Evolutionary conservation across 768 basidiomycete genomes (phyloP).

Genomic region (Postia placenta): DNA sequence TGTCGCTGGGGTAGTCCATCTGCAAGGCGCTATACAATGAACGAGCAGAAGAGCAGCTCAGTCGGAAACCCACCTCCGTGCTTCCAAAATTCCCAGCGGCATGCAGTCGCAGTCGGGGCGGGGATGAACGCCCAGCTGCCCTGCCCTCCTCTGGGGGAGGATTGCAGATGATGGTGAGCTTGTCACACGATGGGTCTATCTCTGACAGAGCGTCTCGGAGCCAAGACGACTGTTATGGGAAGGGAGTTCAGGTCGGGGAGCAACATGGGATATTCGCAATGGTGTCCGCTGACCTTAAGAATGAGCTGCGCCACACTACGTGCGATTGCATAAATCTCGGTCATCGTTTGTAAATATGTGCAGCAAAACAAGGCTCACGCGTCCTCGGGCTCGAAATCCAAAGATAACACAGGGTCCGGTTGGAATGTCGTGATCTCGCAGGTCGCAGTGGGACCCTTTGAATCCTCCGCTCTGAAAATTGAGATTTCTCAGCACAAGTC

Average conservation of each 20-base stretch:
- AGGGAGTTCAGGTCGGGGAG: neutral
- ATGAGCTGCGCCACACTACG: constrained; percentile 52
- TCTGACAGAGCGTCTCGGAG: constrained; percentile 89
- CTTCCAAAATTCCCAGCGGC: constrained; percentile 80
- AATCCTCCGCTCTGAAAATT: constrained; percentile 65
- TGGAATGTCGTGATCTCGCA: constrained; percentile 86
- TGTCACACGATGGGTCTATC: constrained; percentile 83
- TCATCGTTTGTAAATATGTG: too few species aligned
- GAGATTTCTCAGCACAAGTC: too few species aligned
- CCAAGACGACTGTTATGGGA: constrained; percentile 66
- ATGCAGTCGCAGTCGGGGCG: constrained; percentile 73
- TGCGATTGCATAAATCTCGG: too few species aligned
- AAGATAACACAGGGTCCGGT: constrained; percentile 47
- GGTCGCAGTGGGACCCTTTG: constrained; percentile 74
- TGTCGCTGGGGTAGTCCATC: constrained; percentile 96
- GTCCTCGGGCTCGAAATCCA: constrained; percentile 63
- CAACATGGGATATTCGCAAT: neutral
- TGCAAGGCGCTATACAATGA: constrained; percentile 22
- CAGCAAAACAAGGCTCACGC: constrained; percentile 32
- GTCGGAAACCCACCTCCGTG: constrained; percentile 53
- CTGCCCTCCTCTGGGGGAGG: constrained; percentile 38
- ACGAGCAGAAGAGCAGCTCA: neutral
- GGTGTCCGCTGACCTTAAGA: constrained; percentile 56
- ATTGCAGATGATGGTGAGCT: constrained; percentile 76
- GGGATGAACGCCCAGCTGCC: constrained; percentile 22